Evolutionary conservation across 345 rosid species (phyloP), one percentile per base, ranked within the genome.

Genomic region (Salix caprea): DNA sequence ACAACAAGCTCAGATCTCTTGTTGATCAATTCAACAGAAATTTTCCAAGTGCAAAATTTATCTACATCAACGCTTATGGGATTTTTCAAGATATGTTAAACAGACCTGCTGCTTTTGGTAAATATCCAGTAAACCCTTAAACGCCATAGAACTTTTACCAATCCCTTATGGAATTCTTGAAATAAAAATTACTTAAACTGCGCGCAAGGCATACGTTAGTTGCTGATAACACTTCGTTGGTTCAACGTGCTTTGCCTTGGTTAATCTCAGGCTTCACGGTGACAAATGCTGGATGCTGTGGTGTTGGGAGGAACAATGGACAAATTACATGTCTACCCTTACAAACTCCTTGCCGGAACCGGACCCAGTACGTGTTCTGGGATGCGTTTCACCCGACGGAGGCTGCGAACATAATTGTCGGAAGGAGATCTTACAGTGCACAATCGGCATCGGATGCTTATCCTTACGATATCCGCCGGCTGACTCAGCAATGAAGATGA

Each of bases 51-150:
- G 94, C 97, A 1, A 89, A 69, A 73, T 88, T 90, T 37, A 87
- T 82, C 78, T 95, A 87, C 80, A 68, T 93, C 81, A 88, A 95
- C 48, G 89, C 88, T 10, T 93, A 89, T 74, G 97, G 90, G 6
- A 91, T 91, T 68, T 94, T 91, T 82, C 85, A 89, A 52, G 98
- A 94, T 66, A 28, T 94, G 1, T 80, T 85, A 24, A 70, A 18
- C 71, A 87, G 77, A 32, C 90, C 98, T 40, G 73, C 88, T 19
- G 71, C 85, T 65, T 64, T 19, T 30, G 77, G 72, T 71, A 70
- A 40, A 23, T 58, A 5, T 46, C 64, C n/a, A 56, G 24, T 42
- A 15, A 21, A 61, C 37, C 4, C 21, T 37, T 75, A 2, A 26
- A 26, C 46, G 46, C 46, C 11, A 9, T 10, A 10, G 0, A 2